phyloP scores from a whole-genome alignment of 768 basidiomycete genomes.

The Xerocomellus amylosporus region DNA sequence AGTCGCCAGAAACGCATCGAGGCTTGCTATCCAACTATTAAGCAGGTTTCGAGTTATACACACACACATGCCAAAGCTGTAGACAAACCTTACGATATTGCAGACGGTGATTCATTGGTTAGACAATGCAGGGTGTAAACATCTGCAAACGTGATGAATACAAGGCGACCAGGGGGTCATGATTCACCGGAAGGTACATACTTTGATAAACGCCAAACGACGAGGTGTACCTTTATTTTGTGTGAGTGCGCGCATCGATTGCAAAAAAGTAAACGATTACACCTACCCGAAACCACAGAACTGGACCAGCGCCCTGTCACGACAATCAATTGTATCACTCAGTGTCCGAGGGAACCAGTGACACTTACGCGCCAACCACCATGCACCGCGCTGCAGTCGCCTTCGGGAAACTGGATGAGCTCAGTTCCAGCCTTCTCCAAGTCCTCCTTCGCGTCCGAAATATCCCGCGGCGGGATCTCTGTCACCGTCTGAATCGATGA shows the following conservation, averaged over 20 bases:
- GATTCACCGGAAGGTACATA: not conserved
- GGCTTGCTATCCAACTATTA: conserved; percentile 45
- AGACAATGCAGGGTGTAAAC: conserved; percentile 39
- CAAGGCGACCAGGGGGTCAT: not conserved
- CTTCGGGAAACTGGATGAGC: conserved; percentile 22
- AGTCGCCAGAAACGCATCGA: conserved; percentile 41
- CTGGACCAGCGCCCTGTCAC: conserved; percentile 29
- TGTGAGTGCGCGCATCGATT: not conserved
- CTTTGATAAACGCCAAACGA: conserved; percentile 45
- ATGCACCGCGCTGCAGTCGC: conserved; percentile 27
- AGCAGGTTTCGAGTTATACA: not conserved
- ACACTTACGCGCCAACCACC: conserved; percentile 24
- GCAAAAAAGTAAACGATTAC: not conserved
- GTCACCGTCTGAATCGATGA: not conserved
- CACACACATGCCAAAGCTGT: not conserved
- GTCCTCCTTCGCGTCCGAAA: conserved; percentile 1
- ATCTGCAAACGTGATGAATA: conserved; percentile 25
- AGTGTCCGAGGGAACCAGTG: not conserved
- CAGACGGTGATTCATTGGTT: conserved; percentile 32
- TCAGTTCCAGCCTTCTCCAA: not conserved
- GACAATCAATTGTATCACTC: not conserved
- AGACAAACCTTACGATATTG: conserved; percentile 33
- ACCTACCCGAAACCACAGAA: conserved; percentile 35
- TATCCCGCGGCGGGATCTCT: not conserved
- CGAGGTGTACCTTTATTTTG: conserved; percentile 27